phyloP scores from a whole-genome alignment of 78 protist genomes.

The Dictyostelium citrinum region DNA sequence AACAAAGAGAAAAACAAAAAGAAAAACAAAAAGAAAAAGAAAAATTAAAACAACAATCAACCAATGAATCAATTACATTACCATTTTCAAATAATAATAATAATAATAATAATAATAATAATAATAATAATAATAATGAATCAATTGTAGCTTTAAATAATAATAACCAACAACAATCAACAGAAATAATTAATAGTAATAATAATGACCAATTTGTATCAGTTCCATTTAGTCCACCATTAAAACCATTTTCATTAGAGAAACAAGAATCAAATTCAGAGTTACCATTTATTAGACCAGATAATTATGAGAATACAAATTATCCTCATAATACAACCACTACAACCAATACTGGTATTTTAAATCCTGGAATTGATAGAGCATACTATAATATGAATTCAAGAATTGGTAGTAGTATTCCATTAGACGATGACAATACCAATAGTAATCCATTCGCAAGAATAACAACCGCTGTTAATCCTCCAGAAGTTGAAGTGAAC shows the following conservation, averaged over 20 bases:
- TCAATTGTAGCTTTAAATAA: too few relatives aligned
- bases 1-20: not conserved
- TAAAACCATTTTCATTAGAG: not conserved
- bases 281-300: constrained; percentile 20
- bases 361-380: constrained; percentile 11
- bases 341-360: not conserved
- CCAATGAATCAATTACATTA: not conserved
- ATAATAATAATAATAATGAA: not conserved
- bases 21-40: not conserved
- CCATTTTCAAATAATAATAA: not conserved
- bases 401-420: constrained; percentile 5
- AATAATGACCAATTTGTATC: constrained; percentile 8
- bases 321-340: not conserved
- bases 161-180: not conserved
- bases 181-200: not conserved
- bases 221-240: constrained; percentile 27
- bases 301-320: not conserved
- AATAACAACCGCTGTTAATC: not conserved
- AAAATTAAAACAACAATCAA: not conserved
- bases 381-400: not conserved
- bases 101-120: not conserved
- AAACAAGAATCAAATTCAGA: constrained; percentile 8
- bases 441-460: not conserved
- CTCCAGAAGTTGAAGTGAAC: not conserved
- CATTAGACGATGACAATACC: constrained; percentile 16